These are phyloP conservation scores for Macrocybe gigantea DNA, from an alignment of 768 basidiomycete genomes.

Conservation along the genomic window DNA sequence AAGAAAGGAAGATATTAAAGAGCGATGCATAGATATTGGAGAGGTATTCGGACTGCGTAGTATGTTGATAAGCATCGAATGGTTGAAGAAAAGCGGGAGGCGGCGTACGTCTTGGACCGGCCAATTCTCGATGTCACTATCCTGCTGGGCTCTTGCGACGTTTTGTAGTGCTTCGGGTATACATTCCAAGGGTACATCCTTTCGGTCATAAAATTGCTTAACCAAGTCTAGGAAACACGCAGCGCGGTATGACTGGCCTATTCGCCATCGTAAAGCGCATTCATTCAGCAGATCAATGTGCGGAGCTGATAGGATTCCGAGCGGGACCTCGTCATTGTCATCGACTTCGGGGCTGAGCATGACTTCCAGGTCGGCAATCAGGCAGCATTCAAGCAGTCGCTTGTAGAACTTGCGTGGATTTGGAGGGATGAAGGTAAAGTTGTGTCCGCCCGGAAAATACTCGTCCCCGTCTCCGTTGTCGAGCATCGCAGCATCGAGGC, in stretches of 20 bases:
- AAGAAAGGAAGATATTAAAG: conserved; percentile 84
- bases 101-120: conserved; percentile 68
- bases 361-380: conserved; percentile 79
- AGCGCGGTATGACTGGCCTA: conserved; percentile 71
- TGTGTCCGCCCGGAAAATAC: conserved; percentile 63
- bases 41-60: conserved; percentile 57
- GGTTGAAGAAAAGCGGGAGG: conserved; percentile 2
- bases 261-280: conserved; percentile 86
- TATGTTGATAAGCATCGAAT: conserved; percentile 4
- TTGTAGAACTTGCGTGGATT: conserved; percentile 84
- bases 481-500: conserved; percentile 12
- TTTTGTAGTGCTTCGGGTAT: conserved; percentile 83
- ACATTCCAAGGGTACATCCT: conserved; percentile 91
- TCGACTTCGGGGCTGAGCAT: conserved; percentile 91
- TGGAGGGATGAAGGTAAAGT: conserved; percentile 89
- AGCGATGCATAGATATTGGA: conserved; percentile 63
- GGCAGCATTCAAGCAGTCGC: conserved; percentile 75
- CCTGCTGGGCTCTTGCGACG: conserved; percentile 63
- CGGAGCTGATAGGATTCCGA: conserved; percentile 77
- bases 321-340: conserved; percentile 90
- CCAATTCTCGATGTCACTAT: conserved; percentile 74
- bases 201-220: conserved; percentile 79
- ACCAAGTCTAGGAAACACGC: conserved; percentile 83
- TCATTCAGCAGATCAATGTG: conserved; percentile 85
- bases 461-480: conserved; percentile 55